Evolutionary conservation across 305 asterid genomes (phyloP), one percentile per base, ranked within the genome.

Genomic region (Fraxinus dipetala): DNA sequence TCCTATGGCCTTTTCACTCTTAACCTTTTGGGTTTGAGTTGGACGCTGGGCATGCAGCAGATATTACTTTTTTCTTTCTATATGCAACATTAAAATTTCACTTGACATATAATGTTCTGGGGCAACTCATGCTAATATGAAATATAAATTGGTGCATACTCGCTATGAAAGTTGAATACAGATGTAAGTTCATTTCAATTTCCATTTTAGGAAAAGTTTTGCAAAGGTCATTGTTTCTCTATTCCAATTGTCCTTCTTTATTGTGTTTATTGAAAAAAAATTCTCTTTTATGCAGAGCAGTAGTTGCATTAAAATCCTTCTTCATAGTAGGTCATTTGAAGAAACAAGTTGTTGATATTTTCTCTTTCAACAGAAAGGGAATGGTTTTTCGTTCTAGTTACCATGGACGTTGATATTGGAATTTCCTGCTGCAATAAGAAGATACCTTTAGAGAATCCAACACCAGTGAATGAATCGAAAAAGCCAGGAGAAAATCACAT

Each of bases 351-450:
- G 73, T 40, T 4, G 22, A 63, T 20, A 74, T 54, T 74, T 80
- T 5, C 30, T 31, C 48, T 24, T 43, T 30, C 30, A 51, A 59
- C 79, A 43, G 0, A 78, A 81, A 83, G 83, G 84, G 89, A 78
- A 89, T 90, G 91, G 79, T 88, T 83, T 78, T 84, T 77, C 78
- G 24, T 73, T 82, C 83, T 30, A 72, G 65, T 75, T 80, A 83
- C 56, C 78, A 90, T 84, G 93, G 93, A 93, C 79, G 86, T 84
- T 81, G 84, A 85, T 65, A 85, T 82, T 77, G 86, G 84, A 87
- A 88, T 81, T 85, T 80, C 85, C 82, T 78, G 26, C 75, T 83
- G 84, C 89, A 88, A 82, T 75, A 93, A 92, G 82, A 91, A 83
- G 85, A 84, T 74, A 70, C 84, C 88, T 72, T 63, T 72, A 51